Percentiles rank a stretch among this genome's conserved stretches.
Conservation (phyloP, 1,284 basidiomycete species). For the Ceratobasidium sp. region DNA sequence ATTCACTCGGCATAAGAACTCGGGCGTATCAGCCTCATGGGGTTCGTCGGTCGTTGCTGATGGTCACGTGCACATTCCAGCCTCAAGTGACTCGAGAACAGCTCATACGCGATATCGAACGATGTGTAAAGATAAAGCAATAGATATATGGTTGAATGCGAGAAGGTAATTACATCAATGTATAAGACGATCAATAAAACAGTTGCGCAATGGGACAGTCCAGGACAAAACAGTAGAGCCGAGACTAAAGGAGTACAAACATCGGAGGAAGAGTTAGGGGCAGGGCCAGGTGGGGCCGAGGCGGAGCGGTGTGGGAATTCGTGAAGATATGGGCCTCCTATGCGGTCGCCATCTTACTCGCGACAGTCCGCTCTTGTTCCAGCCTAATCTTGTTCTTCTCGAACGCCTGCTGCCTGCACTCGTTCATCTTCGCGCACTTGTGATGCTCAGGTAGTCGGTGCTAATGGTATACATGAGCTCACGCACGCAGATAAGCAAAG, state of each 20-base stretch:
- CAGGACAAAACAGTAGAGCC: constrained; percentile 37
- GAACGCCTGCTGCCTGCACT: constrained; percentile 84
- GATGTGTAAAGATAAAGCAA: constrained; percentile 1
- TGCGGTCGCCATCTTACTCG: constrained; percentile 82
- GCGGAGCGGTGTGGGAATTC: constrained; percentile 23
- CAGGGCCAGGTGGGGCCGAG: constrained; percentile 31
- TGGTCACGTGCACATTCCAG: too few species aligned
- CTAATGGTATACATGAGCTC: constrained; percentile 55
- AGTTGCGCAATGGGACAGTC: constrained; percentile 30
- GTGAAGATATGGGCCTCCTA: constrained; percentile 54
- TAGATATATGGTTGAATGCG: constrained; percentile 40
- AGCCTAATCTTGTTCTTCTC: constrained; percentile 85
- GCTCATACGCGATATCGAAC: too few species aligned
- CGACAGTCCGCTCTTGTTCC: constrained; percentile 85
- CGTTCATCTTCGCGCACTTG: constrained; percentile 78
- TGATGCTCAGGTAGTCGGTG: constrained; percentile 87
- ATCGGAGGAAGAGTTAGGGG: constrained; percentile 34
- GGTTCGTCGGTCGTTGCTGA: background rate
- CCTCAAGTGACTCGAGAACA: too few species aligned
- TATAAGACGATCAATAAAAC: constrained; percentile 37
- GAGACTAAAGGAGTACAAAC: constrained; percentile 41
- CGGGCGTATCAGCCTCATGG: constrained; percentile 7
- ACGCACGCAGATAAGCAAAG: constrained; percentile 21
- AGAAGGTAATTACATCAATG: constrained; percentile 37
- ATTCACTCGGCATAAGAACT: background rate